Base-by-base conservation (phyloP, 1,139 yeast genomes). In the Kazachstania sp. region DNA sequence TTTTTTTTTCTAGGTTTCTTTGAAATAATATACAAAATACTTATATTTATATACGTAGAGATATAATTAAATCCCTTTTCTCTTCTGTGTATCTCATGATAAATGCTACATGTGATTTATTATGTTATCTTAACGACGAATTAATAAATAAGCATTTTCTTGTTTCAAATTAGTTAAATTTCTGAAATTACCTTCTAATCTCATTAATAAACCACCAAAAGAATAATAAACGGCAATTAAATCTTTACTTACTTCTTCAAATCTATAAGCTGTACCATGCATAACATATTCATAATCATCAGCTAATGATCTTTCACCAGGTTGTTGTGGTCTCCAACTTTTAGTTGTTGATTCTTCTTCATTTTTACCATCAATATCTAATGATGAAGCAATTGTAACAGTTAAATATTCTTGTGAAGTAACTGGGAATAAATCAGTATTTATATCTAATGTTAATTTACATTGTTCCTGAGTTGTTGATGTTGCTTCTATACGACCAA, bases 221-320 rank as follows among this genome's bases (percentile, higher is more conserved):
- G 97, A 88, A 53, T 88, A 85, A 66, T 87, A 92, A 28, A 92
- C 96, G 26, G 95, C 82, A 71, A 86, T 84, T 59, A 73, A 72
- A 60, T 79, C 84, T 49, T 65, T 58, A 44, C 58, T 57, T 54
- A 83, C 81, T 69, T 92, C 98, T 66, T 92, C 97, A 63, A 94
- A 92, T 67, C 92, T 88, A 74, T 94, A 94, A 43, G 94, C 95
- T 15, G 97, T 90, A 50, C 99, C 99, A 67, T 90, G 83, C 97
- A 92, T 92, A 58, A 92, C 97, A 61, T 94, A 94, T 65, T 94
- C 98, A 70, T 88, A 92, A 63, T 92, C 97, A 64, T 92, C 97
- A 51, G 97, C 96, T 62, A 92, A 74, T 1, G 94, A 79, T 59
- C 83, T 77, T 57, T 88, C 96, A 50, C 82, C 86, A 13, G 84